Evolutionary conservation across 202 grass and related monocot genomes (phyloP).

Genomic region (Saccharum hybrid): DNA sequence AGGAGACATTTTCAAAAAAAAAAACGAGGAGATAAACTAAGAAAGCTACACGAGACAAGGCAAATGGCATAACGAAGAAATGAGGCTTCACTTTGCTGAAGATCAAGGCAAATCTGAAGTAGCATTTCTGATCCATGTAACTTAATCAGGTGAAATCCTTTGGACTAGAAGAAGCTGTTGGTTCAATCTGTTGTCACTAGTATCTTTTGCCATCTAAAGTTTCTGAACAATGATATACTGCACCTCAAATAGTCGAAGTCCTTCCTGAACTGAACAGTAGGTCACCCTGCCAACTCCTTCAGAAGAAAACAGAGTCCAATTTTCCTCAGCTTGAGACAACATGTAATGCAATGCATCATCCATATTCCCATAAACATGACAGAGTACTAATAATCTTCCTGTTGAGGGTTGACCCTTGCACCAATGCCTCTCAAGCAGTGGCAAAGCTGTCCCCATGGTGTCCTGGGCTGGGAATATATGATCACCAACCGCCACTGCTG

Average conservation of each 20-base stretch:
- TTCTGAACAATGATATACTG: not conserved
- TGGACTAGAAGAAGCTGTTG: not conserved
- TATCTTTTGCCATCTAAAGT: slow-evolving; percentile 8
- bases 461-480: slow-evolving; percentile 6
- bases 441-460: slow-evolving; percentile 40
- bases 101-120: slow-evolving; percentile 1
- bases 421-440: slow-evolving; percentile 30
- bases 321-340: not conserved
- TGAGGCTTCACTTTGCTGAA: not conserved
- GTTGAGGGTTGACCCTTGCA: slow-evolving; percentile 31
- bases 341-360: slow-evolving; percentile 1
- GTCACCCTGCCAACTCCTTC: not conserved
- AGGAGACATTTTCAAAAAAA: not conserved
- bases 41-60: not conserved
- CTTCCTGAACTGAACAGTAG: not conserved
- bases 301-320: not conserved
- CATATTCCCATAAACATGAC: not conserved
- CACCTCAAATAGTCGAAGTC: not conserved
- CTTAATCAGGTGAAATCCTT: slow-evolving; percentile 5
- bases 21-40: not conserved
- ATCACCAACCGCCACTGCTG: slow-evolving; percentile 13
- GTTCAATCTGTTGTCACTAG: slow-evolving; percentile 14
- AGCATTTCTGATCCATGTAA: slow-evolving; percentile 13
- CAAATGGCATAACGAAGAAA: not conserved
- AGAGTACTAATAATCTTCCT: slow-evolving; percentile 12